Conservation (phyloP, 805 yeast species). For the Yarrowia phangngaensis region DNA sequence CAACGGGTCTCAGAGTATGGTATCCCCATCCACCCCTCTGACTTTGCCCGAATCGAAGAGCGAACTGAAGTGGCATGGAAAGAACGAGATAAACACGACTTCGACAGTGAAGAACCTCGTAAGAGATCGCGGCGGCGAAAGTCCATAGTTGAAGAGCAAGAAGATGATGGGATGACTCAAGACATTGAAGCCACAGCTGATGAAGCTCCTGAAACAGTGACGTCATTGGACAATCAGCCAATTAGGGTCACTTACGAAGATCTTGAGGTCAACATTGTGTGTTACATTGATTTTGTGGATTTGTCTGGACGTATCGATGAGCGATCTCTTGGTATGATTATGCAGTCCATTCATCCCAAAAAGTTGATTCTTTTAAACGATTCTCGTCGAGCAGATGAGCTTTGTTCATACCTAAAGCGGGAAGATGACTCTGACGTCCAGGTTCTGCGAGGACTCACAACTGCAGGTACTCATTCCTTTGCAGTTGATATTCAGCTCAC, state of each 20-base stretch:
- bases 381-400: constrained; percentile 24
- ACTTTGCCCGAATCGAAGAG: constrained; percentile 55
- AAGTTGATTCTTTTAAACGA: constrained; percentile 50
- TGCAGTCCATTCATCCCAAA: constrained; percentile 74
- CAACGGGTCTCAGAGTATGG: constrained; percentile 85
- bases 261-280: constrained; percentile 48
- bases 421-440: constrained; percentile 41
- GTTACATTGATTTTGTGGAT: constrained; percentile 74
- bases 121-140: constrained; percentile 12
- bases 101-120: constrained; percentile 18
- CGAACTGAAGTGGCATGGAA: constrained; percentile 28
- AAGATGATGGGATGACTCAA: constrained; percentile 7
- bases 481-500: constrained; percentile 62
- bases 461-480: constrained; percentile 38
- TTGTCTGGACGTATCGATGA: constrained; percentile 79
- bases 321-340: constrained; percentile 72
- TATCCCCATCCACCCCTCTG: constrained; percentile 60
- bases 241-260: constrained; percentile 8
- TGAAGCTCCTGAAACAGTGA: constrained; percentile 10
- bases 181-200: no score
- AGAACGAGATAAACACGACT: constrained; percentile 9
- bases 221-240: constrained; percentile 12
- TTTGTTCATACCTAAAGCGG: constrained; percentile 27
- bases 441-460: constrained; percentile 35
- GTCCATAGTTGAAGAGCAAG: constrained; percentile 6